phyloP scores from a whole-genome alignment of 2,329 filamentous ascomycete species.

The Passalora sequoiae region DNA sequence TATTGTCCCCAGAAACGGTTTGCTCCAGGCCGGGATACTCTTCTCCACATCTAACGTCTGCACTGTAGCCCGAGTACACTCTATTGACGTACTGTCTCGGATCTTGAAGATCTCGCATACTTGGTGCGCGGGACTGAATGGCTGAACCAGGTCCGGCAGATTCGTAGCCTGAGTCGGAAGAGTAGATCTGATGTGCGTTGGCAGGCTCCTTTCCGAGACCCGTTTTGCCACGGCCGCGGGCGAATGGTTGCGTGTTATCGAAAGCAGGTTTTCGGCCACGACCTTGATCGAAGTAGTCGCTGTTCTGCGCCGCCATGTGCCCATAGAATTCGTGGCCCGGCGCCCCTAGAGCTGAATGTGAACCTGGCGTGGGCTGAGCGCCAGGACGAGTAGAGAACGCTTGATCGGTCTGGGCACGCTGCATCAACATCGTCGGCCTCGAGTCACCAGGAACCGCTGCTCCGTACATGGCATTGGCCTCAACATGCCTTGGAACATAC shows the following conservation, averaged over 20 bases:
- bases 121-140: conserved; percentile 23
- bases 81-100: conserved; percentile 6
- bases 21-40: conserved; percentile 11
- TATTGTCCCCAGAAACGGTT: conserved; percentile 4
- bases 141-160: conserved; percentile 19
- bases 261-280: neutral
- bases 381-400: conserved; percentile 1
- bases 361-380: conserved; percentile 9
- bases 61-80: conserved; percentile 10
- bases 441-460: neutral
- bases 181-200: conserved; percentile 13
- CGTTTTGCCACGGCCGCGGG: conserved; percentile 2
- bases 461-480: neutral
- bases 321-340: conserved; percentile 1
- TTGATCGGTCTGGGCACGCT: neutral
- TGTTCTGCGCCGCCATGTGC: conserved; percentile 4
- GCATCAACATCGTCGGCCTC: neutral
- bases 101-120: conserved; percentile 18
- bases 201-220: conserved; percentile 7
- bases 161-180: conserved; percentile 30
- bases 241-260: conserved; percentile 3
- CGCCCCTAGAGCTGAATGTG: neutral
- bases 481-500: neutral
- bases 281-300: conserved; percentile 9
- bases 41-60: conserved; percentile 22